Base-by-base conservation (phyloP, 257 asterid species). In the Galeopsis tetrahit region DNA sequence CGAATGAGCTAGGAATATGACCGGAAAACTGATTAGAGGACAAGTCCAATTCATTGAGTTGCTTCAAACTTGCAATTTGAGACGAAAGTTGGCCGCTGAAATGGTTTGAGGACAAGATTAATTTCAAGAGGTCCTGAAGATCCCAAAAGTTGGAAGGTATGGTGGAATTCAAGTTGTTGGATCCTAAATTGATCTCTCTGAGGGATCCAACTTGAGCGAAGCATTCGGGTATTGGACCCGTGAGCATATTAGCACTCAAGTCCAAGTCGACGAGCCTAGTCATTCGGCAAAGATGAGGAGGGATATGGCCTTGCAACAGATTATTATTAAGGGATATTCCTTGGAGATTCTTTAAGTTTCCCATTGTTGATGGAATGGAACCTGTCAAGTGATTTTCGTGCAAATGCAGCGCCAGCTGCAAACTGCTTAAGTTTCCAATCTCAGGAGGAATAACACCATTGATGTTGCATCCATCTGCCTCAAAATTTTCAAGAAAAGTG, bases 171-270 rank as follows among this genome's bases (percentile, higher is more conserved):
- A 81, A 48, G 10, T 43, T 32, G 73, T 77, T 81, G 0, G 69
- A 64, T n/a, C 65, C 65, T 51, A 81, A 77, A 55, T 17, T 5
- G 31, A 81, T 6, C 2, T 15, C 7, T 77, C 69, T 57, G 11
- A 80, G 28, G 15, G 79, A 66, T 55, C 35, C 0, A 4, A 78
- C 1, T 11, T 67, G 58, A 21, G 81, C 81, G 0, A 81, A 71
- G 55, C 85, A 81, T 70, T 75, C 60, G 0, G 80, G 83, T 39
- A 81, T 74, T 13, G 70, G 9, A 55, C 82, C 79, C 14, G 44
- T n/a, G 7, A 81, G 71, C 42, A 11, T 43, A 49, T 81, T 81
- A 15, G 10, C 56, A 52, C 46, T 32, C 3, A 78, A 21, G 69
- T n/a, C 13, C 58, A 81, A 52, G 0, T 71, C 68, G n/a, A 62